Conservation (phyloP, 23 red algal species). For the Pyropia yezoensis region DNA sequence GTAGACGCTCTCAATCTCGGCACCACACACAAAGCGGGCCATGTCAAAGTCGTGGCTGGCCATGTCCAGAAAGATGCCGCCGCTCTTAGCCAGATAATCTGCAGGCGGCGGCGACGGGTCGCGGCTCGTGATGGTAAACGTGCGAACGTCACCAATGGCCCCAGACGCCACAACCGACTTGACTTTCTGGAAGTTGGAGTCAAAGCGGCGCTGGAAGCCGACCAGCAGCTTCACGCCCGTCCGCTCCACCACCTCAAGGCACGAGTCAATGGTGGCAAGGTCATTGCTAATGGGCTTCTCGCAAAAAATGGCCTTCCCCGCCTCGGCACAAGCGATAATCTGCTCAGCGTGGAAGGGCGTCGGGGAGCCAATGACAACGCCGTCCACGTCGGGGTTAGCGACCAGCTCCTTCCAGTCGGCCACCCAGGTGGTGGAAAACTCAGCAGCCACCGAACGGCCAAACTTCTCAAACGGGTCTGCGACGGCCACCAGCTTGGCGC, state of each 20-base stretch:
- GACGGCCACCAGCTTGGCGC: conserved; percentile 54
- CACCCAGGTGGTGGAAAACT: conserved; percentile 49
- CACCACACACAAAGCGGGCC: conserved; percentile 91
- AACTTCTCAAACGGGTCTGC: conserved; percentile 86
- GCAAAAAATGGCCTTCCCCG: conserved; percentile 98
- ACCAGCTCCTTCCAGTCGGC: conserved; percentile 64
- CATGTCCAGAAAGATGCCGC: conserved; percentile 98
- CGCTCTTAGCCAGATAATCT: conserved; percentile 79
- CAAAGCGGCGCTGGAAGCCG: conserved; percentile 96
- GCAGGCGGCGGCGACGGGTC: conserved; percentile 93
- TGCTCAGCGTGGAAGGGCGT: conserved; percentile 98
- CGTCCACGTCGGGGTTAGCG: conserved; percentile 52
- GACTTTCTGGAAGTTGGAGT: conserved; percentile 78
- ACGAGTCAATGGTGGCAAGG: conserved; percentile 80
- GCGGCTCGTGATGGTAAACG: conserved; percentile 91
- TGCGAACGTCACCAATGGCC: conserved; percentile 72
- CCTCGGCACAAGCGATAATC: conserved; percentile 73
- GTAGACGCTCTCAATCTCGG: conserved; percentile 93
- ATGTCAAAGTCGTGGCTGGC: conserved; percentile 95
- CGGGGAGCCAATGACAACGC: conserved; percentile 90
- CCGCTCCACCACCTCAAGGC: conserved; percentile 45
- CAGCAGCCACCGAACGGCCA: conserved; percentile 59
- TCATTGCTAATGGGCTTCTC: conserved; percentile 99
- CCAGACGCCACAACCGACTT: conserved; percentile 46
- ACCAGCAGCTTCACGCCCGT: conserved; percentile 67